Conservation (phyloP, 225 moss, liverwort and hornwort genomes). For the Rhytidiadelphus loreus region DNA sequence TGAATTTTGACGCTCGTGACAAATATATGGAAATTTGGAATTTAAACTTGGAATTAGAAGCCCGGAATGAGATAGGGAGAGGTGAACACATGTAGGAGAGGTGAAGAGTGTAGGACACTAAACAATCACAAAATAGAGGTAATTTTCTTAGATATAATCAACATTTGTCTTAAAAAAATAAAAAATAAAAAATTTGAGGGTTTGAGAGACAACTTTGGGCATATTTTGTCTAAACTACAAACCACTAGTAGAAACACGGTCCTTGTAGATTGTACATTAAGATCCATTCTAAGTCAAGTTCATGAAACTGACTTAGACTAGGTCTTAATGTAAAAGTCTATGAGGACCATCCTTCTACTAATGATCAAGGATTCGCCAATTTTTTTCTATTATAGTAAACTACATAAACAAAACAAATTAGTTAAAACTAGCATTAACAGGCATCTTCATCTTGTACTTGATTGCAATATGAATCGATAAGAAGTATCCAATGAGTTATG, state of each 20-base stretch:
- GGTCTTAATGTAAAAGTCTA: background rate
- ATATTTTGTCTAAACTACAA: accelerated
- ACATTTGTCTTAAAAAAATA: no score
- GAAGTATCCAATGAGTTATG: background rate
- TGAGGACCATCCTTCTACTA: accelerated
- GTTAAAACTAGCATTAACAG: no score
- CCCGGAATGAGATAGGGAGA: no score
- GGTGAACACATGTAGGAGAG: no score
- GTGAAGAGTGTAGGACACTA: no score
- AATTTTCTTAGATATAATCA: no score
- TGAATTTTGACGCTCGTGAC: no score
- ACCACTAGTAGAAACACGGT: background rate
- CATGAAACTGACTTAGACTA: background rate
- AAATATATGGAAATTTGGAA: no score
- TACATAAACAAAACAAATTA: background rate
- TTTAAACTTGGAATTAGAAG: no score
- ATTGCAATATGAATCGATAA: background rate
- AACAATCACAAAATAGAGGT: no score
- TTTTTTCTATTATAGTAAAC: background rate
- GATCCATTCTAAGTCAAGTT: accelerated
- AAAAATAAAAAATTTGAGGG: accelerated
- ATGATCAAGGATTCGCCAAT: accelerated
- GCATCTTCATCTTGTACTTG: background rate
- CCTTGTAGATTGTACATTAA: accelerated
- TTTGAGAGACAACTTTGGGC: accelerated